These are phyloP conservation scores for Chenopodium formosanum DNA, from an alignment of 148 eudicot species.

Conservation along the genomic window DNA sequence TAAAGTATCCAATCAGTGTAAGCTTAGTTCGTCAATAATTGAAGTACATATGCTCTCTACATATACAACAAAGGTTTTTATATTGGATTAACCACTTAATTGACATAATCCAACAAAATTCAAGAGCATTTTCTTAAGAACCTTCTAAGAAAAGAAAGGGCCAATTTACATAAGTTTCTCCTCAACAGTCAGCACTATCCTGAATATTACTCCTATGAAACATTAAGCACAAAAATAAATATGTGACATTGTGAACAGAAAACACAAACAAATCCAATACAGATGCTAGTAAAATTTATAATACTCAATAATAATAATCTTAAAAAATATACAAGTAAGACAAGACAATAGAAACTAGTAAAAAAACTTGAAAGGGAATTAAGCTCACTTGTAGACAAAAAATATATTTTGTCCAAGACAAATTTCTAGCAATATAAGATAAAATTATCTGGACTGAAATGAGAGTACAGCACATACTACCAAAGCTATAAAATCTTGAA, in stretches of 20 bases:
- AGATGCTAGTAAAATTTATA: not conserved
- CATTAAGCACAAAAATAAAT: not conserved
- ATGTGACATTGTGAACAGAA: not conserved
- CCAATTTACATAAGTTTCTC: not conserved
- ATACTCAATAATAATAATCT: not conserved
- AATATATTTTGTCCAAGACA: not conserved
- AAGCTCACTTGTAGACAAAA: conserved; percentile 23
- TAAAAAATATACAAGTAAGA: conserved; percentile 2
- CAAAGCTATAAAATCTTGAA: conserved; percentile 16
- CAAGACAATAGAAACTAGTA: conserved; percentile 10
- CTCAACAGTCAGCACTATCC: not conserved
- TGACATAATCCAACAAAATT: not conserved
- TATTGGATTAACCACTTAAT: not conserved
- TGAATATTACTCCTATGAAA: not conserved
- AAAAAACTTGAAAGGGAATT: not conserved
- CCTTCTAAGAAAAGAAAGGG: not conserved
- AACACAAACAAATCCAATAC: conserved; percentile 14
- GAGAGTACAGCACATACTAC: not conserved
- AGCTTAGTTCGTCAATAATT: not conserved
- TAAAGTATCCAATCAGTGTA: not conserved
- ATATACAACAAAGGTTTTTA: not conserved
- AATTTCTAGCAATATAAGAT: not conserved
- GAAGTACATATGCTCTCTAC: not conserved
- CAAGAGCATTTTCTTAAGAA: not conserved
- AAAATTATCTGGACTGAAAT: not conserved